These are phyloP conservation scores for Malassezia cuniculi DNA, from an alignment of 1,284 basidiomycete species.

Conservation along the genomic window DNA sequence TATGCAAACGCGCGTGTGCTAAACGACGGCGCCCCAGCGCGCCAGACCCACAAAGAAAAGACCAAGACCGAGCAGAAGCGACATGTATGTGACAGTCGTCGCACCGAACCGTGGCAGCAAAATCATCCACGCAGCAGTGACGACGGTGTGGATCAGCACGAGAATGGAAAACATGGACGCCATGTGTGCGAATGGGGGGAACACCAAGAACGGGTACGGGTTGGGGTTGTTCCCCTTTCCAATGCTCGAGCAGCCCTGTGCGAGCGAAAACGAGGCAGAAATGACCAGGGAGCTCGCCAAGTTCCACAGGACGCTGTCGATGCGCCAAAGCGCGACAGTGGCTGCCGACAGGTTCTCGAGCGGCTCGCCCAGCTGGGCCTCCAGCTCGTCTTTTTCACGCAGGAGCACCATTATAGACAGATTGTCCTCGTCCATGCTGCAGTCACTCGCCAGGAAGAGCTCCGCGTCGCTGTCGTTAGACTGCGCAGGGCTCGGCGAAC, in stretches of 20 bases:
- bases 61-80: conserved; percentile 28
- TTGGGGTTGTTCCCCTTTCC: conserved; percentile 14
- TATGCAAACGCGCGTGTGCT: background rate
- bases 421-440: too few species aligned
- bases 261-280: conserved; percentile 25
- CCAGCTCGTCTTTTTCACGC: conserved; percentile 21
- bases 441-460: too few species aligned
- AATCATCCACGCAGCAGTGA: conserved; percentile 27
- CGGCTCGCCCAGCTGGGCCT: conserved; percentile 28
- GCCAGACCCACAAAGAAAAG: conserved; percentile 28
- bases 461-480: too few species aligned
- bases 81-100: conserved; percentile 27
- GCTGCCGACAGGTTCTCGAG: conserved; percentile 28
- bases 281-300: conserved; percentile 29
- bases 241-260: conserved; percentile 21
- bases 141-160: conserved; percentile 25
- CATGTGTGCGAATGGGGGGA: conserved; percentile 19
- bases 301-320: conserved; percentile 39
- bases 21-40: conserved; percentile 30
- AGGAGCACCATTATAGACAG: conserved; percentile 11
- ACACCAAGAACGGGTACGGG: conserved; percentile 17
- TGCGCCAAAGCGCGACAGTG: conserved; percentile 30
- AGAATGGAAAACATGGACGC: conserved; percentile 19
- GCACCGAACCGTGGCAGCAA: conserved; percentile 27
- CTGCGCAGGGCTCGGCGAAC: too few species aligned